Percentiles rank a stretch among this genome's conserved stretches.
phyloP scores from a whole-genome alignment of 306 rosid species.

The Fragaria ananassa region DNA sequence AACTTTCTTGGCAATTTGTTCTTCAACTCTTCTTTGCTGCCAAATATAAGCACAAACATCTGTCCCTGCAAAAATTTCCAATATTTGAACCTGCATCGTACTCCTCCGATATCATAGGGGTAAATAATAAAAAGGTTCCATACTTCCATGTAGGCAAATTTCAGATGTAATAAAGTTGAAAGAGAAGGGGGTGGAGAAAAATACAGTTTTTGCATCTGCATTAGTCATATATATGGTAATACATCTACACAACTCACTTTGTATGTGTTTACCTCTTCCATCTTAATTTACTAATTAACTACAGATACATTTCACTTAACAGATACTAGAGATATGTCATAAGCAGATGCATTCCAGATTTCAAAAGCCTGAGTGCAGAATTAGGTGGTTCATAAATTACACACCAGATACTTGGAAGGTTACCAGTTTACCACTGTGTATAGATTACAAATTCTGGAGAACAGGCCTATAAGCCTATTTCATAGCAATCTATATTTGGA shows the following conservation, averaged over 20 bases:
- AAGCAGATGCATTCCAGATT: not conserved
- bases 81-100: not conserved
- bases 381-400: no score
- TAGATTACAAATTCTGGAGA: no score
- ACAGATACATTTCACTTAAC: not conserved
- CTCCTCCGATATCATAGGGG: no score
- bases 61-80: not conserved
- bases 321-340: not conserved
- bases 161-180: not conserved
- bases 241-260: not conserved
- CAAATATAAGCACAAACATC: not conserved
- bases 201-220: not conserved
- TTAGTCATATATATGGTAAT: not conserved
- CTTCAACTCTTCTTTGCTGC: not conserved
- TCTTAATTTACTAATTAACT: not conserved
- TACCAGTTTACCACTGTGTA: no score
- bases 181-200: not conserved
- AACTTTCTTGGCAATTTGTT: conserved; percentile 15
- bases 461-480: no score
- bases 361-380: no score
- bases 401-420: no score
- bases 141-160: no score
- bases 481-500: no score
- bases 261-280: not conserved
- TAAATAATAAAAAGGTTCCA: no score